Evolutionary conservation across 1,284 basidiomycete species (phyloP).

Genomic region (Fistulina hepatica): DNA sequence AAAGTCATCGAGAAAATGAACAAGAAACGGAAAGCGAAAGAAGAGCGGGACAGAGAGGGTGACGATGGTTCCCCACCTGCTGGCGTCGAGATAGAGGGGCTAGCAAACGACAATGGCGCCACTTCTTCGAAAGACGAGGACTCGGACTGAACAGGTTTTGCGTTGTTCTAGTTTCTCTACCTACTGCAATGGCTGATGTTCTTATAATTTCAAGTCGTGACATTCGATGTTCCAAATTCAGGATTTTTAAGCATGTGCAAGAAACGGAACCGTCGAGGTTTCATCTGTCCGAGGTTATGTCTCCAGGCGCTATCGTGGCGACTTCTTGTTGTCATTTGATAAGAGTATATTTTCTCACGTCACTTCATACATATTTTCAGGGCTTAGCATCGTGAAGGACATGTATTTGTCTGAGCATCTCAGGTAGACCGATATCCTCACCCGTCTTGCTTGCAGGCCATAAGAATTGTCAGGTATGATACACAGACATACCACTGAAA

Average conservation of each 20-base stretch:
- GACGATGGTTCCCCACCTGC: conserved; percentile 31
- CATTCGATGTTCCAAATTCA: not conserved
- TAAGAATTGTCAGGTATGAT: too few species aligned
- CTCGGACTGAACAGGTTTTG: conserved; percentile 9
- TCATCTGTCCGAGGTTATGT: not conserved
- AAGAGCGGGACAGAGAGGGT: conserved; percentile 32
- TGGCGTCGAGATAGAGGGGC: conserved; percentile 55
- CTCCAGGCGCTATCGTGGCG: too few species aligned
- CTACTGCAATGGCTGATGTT: not conserved
- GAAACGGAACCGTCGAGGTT: not conserved
- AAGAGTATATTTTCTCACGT: too few species aligned
- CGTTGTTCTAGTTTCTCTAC: not conserved
- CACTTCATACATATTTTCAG: too few species aligned
- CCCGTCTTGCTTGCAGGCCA: too few species aligned
- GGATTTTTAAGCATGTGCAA: conserved; percentile 1
- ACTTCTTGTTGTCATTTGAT: too few species aligned
- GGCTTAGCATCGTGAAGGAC: too few species aligned
- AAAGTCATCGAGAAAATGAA: conserved; percentile 72
- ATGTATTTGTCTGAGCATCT: too few species aligned
- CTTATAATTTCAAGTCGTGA: not conserved
- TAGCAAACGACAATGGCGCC: conserved; percentile 31
- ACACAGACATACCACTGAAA: too few species aligned
- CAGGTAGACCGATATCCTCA: too few species aligned
- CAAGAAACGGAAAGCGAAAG: conserved; percentile 44
- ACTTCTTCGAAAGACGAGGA: conserved; percentile 24